These are phyloP conservation scores for Curvularia sp. DNA, from an alignment of 2,329 filamentous ascomycete genomes.

Conservation along the genomic window DNA sequence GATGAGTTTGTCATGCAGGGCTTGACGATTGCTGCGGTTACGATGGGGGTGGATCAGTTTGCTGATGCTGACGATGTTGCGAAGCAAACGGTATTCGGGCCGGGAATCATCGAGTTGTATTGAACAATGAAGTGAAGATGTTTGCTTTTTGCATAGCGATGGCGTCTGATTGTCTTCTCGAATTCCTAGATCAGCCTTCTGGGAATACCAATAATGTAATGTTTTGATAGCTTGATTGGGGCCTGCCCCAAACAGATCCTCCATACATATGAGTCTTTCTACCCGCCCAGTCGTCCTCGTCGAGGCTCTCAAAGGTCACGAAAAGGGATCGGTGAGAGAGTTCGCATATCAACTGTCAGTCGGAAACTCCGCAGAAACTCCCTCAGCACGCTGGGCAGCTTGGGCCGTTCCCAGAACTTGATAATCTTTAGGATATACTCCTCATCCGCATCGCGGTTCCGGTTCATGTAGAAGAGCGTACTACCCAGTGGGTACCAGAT, in stretches of 20 bases:
- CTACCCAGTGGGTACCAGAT: conserved; percentile 34
- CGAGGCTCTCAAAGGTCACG: not conserved
- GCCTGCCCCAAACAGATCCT: not conserved
- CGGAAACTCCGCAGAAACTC: conserved; percentile 35
- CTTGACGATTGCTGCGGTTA: conserved; percentile 62
- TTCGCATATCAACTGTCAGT: conserved; percentile 9
- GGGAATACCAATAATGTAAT: conserved; percentile 1
- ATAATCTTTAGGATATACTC: conserved; percentile 25
- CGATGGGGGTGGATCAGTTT: conserved; percentile 51
- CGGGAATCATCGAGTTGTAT: conserved; percentile 42
- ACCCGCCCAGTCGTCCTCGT: not conserved
- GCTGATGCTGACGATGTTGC: conserved; percentile 38
- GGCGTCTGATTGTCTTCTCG: conserved; percentile 3
- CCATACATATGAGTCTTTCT: not conserved
- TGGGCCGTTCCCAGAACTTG: conserved; percentile 24
- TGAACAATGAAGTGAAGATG: conserved; percentile 7
- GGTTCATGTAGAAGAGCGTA: conserved; percentile 29
- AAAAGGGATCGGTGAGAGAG: conserved; percentile 6
- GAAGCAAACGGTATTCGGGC: conserved; percentile 38
- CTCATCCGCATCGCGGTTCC: conserved; percentile 21
- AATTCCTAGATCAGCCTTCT: not conserved
- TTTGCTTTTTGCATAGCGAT: conserved; percentile 7
- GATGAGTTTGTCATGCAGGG: conserved; percentile 59
- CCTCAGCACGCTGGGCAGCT: conserved; percentile 29
- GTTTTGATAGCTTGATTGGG: not conserved